Evolutionary conservation across 139 green algal species (phyloP), one percentile per base, ranked within the genome.

Genomic region (Micromonas pusilla): DNA sequence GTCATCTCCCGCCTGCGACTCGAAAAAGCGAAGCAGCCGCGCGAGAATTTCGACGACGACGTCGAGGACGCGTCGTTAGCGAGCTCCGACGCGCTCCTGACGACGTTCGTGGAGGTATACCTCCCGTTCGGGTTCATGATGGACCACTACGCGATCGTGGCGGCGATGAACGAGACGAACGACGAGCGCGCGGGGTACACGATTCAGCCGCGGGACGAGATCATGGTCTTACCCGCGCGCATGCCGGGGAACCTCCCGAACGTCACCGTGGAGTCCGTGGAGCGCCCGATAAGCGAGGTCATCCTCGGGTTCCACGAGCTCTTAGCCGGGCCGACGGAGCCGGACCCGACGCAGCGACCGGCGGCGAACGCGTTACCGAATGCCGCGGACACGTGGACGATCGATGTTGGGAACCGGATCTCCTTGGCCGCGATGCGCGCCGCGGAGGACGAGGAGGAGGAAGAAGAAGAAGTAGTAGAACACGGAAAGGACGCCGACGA

Each of bases 311-410:
- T 64, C 62, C 53, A 63, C 6, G 68, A 75, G 30, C 6, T 75
- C 1, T 33, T 75, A 31, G 68, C 68, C 3, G 68, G 68, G 32
- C 68, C 68, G 37, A 75, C 37, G 21, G 37, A 75, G 6, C 68
- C 68, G 2, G 68, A 75, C 33, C 36, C 37, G 21, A 75, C 68
- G 37, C 68, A 75, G 37, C 37, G 21, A 5, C 20, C 26, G 19
- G 21, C 36, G 68, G 62, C 26, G 21, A 34, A 75, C 36, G 34
- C 25, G 3, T 9, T 57, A 16, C 45, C 45, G 16, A 57, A 57
- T 16, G 45, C 45, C 45, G 45, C 45, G 9, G 45, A 9, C 45
- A 57, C 45, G 45, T 57, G 45, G 45, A 57, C 9, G 9, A 23
- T 57, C 16, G 45, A 57, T 57, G 9, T 57, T 16, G 45, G 45